Evolutionary conservation across 192 early-diverging fungal species (phyloP).

Genomic region (Irineochytrium annulatum): DNA sequence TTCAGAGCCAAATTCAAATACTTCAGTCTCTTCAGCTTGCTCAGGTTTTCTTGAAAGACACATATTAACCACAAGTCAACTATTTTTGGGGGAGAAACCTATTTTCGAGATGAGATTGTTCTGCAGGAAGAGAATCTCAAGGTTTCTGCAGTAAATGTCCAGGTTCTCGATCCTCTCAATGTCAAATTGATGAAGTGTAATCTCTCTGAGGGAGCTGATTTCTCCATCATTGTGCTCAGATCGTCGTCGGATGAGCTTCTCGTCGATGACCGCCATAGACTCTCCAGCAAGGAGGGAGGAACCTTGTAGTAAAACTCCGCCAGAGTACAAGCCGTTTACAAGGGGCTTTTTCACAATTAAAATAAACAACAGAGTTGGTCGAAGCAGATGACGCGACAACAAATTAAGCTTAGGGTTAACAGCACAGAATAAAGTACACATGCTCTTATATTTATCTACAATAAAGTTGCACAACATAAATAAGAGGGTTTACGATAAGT

Average conservation of each 20-base stretch:
- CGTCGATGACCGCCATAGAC: too few relatives aligned
- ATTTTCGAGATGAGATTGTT: constrained; percentile 58
- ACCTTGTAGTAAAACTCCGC: too few relatives aligned
- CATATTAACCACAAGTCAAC: neutral
- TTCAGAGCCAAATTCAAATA: constrained; percentile 60
- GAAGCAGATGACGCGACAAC: too few relatives aligned
- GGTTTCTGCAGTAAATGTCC: constrained; percentile 52
- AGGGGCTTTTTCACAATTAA: too few relatives aligned
- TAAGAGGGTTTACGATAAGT: too few relatives aligned
- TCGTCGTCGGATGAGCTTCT: constrained; percentile 44
- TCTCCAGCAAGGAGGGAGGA: too few relatives aligned
- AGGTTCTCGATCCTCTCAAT: constrained; percentile 63
- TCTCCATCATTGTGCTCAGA: constrained; percentile 63
- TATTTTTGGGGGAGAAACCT: constrained; percentile 26
- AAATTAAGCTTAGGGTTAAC: too few relatives aligned
- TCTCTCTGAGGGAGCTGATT: constrained; percentile 49
- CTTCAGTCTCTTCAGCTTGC: constrained; percentile 52
- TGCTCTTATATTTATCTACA: too few relatives aligned
- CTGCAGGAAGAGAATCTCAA: constrained; percentile 56
- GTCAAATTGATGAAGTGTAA: constrained; percentile 60
- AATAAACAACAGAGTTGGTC: too few relatives aligned
- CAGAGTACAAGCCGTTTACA: too few relatives aligned
- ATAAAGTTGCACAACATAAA: too few relatives aligned
- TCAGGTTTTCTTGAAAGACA: constrained; percentile 53
- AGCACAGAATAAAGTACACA: too few relatives aligned